Conservation (phyloP, 805 yeast genomes). For the Metschnikowia shivogae region DNA sequence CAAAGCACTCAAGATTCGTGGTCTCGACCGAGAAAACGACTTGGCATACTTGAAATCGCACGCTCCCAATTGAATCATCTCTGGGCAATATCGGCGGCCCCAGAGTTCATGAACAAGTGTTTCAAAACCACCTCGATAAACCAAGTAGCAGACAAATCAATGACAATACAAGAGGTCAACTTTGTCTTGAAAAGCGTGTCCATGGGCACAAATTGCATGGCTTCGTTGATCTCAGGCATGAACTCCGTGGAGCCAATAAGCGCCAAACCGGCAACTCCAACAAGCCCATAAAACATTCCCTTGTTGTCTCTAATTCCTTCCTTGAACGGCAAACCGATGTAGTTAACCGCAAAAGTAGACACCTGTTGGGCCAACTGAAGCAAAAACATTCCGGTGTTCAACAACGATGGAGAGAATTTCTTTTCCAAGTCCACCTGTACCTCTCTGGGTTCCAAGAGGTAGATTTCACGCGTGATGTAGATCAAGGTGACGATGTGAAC, state of each 20-base stretch:
- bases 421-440: constrained; percentile 88
- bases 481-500: constrained; percentile 80
- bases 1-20: constrained; percentile 24
- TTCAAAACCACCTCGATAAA: constrained; percentile 77
- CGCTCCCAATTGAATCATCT: constrained; percentile 20
- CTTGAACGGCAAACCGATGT: constrained; percentile 95
- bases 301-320: constrained; percentile 85
- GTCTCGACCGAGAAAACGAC: constrained; percentile 28
- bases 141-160: constrained; percentile 77
- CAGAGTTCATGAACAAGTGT: constrained; percentile 80
- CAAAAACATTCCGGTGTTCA: constrained; percentile 94
- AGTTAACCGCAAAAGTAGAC: constrained; percentile 95
- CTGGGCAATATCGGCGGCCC: constrained; percentile 85
- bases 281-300: constrained; percentile 94
- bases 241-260: constrained; percentile 91
- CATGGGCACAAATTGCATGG: constrained; percentile 91
- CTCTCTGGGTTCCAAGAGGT: constrained; percentile 86
- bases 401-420: constrained; percentile 79
- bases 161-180: constrained; percentile 65
- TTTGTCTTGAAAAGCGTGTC: constrained; percentile 63
- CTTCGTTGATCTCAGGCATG: constrained; percentile 89
- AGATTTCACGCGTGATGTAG: constrained; percentile 79
- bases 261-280: constrained; percentile 88
- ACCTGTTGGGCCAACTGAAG: constrained; percentile 95
- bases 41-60: neutral